Evolutionary conservation across 805 yeast genomes (phyloP).

Genomic region (Monosporozyma aquatica): DNA sequence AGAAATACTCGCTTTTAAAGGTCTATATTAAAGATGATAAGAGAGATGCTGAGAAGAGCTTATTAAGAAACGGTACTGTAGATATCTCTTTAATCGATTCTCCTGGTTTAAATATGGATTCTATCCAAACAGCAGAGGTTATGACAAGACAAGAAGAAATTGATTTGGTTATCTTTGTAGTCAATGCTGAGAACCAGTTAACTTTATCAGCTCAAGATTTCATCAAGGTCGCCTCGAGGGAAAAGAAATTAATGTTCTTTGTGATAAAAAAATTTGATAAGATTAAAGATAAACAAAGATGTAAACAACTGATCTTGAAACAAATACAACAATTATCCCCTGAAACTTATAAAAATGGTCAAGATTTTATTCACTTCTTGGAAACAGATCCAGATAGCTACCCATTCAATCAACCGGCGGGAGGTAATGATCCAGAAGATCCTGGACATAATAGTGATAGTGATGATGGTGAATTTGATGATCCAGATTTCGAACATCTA

Average conservation of each 20-base stretch:
- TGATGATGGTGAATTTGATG: slow-evolving; percentile 29
- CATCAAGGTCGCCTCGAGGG: slow-evolving; percentile 80
- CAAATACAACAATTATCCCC: slow-evolving; percentile 85
- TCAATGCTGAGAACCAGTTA: slow-evolving; percentile 91
- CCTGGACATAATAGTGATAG: slow-evolving; percentile 29
- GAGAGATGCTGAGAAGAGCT: slow-evolving; percentile 54
- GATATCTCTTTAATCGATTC: slow-evolving; percentile 93
- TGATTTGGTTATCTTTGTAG: slow-evolving; percentile 91
- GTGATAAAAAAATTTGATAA: slow-evolving; percentile 90
- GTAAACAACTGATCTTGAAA: slow-evolving; percentile 65
- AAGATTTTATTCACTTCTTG: slow-evolving; percentile 91
- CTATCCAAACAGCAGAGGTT: slow-evolving; percentile 88
- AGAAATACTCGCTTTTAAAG: slow-evolving; percentile 61
- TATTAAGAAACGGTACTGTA: slow-evolving; percentile 80
- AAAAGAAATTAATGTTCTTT: slow-evolving; percentile 83
- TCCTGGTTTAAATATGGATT: slow-evolving; percentile 91
- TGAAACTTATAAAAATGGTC: slow-evolving; percentile 77
- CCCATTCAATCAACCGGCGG: background rate
- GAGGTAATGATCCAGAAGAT: slow-evolving; percentile 29
- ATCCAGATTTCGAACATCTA: slow-evolving; percentile 70
- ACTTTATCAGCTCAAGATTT: slow-evolving; percentile 92
- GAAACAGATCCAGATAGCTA: slow-evolving; percentile 32
- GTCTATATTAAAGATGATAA: slow-evolving; percentile 68
- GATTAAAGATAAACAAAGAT: slow-evolving; percentile 70
- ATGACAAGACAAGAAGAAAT: slow-evolving; percentile 95